phyloP scores from a whole-genome alignment of 2,329 filamentous ascomycete species.

The Botrytis paeoniae region DNA sequence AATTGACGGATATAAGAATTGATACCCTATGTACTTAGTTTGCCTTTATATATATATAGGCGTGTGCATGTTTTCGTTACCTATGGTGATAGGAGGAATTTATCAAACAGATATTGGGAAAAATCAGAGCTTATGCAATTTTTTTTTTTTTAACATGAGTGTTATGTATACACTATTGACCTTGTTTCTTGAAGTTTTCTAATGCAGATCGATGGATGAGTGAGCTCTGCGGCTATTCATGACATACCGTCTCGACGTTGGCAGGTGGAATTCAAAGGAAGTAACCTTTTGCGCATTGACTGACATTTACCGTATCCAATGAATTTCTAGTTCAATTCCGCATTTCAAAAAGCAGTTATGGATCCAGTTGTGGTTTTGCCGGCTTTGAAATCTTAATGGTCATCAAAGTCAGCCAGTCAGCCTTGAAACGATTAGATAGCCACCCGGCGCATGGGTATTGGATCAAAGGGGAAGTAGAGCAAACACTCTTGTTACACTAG shows the following conservation, averaged over 20 bases:
- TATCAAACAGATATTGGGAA: not conserved
- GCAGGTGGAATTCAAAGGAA: not conserved
- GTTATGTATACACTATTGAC: not conserved
- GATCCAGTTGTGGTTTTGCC: not conserved
- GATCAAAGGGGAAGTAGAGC: not conserved
- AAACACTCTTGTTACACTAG: not conserved
- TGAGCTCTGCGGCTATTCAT: not conserved
- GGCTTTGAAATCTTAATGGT: not conserved
- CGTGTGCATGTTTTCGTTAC: not conserved
- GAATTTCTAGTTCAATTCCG: not conserved
- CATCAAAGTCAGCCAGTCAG: not conserved
- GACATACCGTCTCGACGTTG: not conserved
- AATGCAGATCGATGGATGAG: not conserved
- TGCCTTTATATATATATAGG: not conserved
- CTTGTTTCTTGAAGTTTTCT: not conserved
- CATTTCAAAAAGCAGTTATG: not conserved
- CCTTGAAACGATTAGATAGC: not conserved
- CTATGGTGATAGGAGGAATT: not conserved
- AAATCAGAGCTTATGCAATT: not conserved
- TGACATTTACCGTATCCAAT: not conserved
- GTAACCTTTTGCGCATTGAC: not conserved
- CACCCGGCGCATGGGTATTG: not conserved
- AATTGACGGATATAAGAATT: not conserved
- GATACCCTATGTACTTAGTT: not conserved
- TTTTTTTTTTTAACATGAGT: not conserved